These are phyloP conservation scores for Talaromyces sp. DNA, from an alignment of 2,329 filamentous ascomycete genomes.

Conservation along the genomic window DNA sequence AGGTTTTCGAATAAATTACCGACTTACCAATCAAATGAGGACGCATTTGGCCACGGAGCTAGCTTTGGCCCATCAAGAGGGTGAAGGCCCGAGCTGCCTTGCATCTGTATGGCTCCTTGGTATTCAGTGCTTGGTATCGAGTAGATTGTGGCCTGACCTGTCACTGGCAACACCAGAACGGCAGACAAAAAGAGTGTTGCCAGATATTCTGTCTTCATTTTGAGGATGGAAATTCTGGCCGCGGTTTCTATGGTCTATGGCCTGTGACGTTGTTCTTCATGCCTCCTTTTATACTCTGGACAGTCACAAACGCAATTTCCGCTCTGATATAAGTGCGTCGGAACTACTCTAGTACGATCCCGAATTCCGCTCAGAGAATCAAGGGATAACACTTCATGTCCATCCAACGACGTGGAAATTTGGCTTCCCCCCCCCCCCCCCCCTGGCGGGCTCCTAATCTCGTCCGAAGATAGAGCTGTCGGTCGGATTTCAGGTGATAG, in stretches of 20 bases:
- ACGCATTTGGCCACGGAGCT: not conserved
- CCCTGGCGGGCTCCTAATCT: too few relatives aligned
- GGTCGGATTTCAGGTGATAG: too few relatives aligned
- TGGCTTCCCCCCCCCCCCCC: too few relatives aligned
- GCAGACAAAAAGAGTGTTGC: not conserved
- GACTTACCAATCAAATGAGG: not conserved
- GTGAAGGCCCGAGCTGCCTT: not conserved
- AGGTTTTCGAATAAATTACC: too few relatives aligned
- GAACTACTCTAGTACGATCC: too few relatives aligned
- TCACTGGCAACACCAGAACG: not conserved
- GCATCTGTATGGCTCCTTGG: not conserved
- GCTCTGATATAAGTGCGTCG: too few relatives aligned
- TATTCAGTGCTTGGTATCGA: not conserved
- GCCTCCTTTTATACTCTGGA: not conserved
- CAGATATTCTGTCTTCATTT: not conserved
- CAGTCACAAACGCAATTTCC: too few relatives aligned
- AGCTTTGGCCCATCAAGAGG: not conserved
- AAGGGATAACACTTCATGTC: too few relatives aligned
- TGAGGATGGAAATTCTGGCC: not conserved
- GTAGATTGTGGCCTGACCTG: not conserved
- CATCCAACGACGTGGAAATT: too few relatives aligned
- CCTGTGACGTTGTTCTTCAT: not conserved
- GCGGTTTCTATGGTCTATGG: not conserved
- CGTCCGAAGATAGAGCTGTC: too few relatives aligned
- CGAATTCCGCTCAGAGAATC: not conserved